Evolutionary conservation across 75 land plant genomes (phyloP).

Genomic region (Cryptomeria japonica): DNA sequence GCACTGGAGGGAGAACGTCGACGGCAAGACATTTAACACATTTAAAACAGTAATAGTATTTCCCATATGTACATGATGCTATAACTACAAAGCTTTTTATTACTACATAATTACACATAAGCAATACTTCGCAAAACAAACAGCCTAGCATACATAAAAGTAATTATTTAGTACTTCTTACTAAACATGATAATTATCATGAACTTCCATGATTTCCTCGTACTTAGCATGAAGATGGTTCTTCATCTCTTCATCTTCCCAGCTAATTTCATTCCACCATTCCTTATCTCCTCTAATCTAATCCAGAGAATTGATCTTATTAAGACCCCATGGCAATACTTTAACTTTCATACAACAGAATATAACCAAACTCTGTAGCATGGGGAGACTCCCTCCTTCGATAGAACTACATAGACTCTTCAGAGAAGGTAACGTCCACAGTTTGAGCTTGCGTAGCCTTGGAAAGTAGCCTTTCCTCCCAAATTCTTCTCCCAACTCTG

Average conservation of each 20-base stretch:
- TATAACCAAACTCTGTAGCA: not conserved
- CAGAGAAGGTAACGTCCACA: not conserved
- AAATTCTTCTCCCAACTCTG: not conserved
- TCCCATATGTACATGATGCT: too few relatives aligned
- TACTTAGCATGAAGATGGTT: not conserved
- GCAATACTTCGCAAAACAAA: too few relatives aligned
- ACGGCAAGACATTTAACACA: too few relatives aligned
- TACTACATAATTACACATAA: too few relatives aligned
- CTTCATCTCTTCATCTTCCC: not conserved
- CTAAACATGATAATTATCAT: too few relatives aligned
- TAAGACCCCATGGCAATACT: not conserved
- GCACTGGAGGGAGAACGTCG: too few relatives aligned
- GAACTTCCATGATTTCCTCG: not conserved
- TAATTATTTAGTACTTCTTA: too few relatives aligned
- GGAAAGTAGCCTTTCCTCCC: not conserved
- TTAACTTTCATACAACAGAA: not conserved
- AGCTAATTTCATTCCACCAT: not conserved
- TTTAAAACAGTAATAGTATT: too few relatives aligned
- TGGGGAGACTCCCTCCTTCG: not conserved
- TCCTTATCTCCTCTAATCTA: not conserved
- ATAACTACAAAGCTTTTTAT: too few relatives aligned
- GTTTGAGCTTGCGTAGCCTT: not conserved
- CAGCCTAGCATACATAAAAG: too few relatives aligned
- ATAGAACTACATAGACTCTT: not conserved
- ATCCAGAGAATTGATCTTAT: not conserved